These are phyloP conservation scores for Lachnellula subtilissima DNA, from an alignment of 2,329 filamentous ascomycete genomes.

Conservation along the genomic window DNA sequence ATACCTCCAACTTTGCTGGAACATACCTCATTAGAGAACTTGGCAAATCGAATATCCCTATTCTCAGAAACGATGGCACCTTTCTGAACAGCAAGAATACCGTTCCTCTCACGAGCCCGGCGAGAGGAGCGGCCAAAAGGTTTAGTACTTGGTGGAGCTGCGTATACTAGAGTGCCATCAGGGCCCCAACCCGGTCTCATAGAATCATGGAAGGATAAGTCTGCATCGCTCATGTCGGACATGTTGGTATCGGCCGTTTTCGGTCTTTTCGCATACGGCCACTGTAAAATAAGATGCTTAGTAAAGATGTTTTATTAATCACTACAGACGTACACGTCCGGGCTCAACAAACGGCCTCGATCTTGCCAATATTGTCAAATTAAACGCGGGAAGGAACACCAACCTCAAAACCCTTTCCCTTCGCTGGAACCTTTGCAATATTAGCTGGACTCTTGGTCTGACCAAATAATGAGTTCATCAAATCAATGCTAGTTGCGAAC, in stretches of 20 bases:
- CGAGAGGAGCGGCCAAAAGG: conserved; percentile 27
- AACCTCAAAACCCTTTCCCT: conserved; percentile 81
- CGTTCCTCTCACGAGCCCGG: conserved; percentile 33
- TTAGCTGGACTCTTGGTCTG: conserved; percentile 57
- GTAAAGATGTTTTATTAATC: conserved; percentile 35
- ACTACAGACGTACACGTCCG: conserved; percentile 32
- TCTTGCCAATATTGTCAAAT: conserved; percentile 14
- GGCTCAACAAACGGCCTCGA: conserved; percentile 27
- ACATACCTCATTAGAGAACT: conserved; percentile 52
- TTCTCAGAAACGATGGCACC: conserved; percentile 57
- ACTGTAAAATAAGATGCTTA: conserved; percentile 57
- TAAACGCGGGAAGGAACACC: conserved; percentile 49
- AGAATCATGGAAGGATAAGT: conserved; percentile 64
- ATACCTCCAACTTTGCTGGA: conserved; percentile 1
- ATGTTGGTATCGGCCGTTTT: conserved; percentile 62
- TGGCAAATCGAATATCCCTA: conserved; percentile 61
- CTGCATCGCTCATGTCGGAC: conserved; percentile 55
- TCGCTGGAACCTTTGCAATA: conserved; percentile 49
- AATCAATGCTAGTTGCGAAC: conserved; percentile 84
- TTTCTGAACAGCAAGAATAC: conserved; percentile 49
- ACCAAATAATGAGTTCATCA: conserved; percentile 93
- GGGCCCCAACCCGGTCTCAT: conserved; percentile 77
- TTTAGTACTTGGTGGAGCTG: conserved; percentile 39
- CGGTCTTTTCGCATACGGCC: conserved; percentile 76
- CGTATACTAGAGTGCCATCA: conserved; percentile 67